Conservation (phyloP, 1,139 yeast genomes). For the Arxiozyma bovina region DNA sequence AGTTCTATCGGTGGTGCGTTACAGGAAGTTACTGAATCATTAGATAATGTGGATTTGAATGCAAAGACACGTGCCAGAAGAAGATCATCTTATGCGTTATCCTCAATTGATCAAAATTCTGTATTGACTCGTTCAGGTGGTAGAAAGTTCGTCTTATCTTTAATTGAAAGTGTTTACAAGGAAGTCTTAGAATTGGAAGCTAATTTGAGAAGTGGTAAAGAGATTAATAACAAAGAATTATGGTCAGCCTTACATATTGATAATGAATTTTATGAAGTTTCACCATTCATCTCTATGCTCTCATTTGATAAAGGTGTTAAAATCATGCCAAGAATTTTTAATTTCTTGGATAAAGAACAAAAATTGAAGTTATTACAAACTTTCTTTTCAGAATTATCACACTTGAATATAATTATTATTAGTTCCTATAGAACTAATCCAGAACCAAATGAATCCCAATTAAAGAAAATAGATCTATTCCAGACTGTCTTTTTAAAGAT, state of each 20-base stretch:
- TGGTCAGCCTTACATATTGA: constrained; percentile 76
- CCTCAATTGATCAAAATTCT: constrained; percentile 28
- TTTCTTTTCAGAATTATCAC: constrained; percentile 73
- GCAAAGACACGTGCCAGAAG: constrained; percentile 28
- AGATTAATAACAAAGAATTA: constrained; percentile 47
- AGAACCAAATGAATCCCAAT: constrained; percentile 42
- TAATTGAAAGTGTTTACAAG: constrained; percentile 70
- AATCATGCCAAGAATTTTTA: constrained; percentile 79
- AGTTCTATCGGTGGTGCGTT: constrained; percentile 40
- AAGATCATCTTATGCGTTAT: constrained; percentile 30
- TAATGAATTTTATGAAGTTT: constrained; percentile 47
- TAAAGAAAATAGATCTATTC: constrained; percentile 67
- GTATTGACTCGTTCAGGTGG: constrained; percentile 33
- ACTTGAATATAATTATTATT: constrained; percentile 65
- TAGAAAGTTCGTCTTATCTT: constrained; percentile 34
- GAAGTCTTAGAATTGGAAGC: constrained; percentile 77
- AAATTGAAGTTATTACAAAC: constrained; percentile 70
- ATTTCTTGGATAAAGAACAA: constrained; percentile 71
- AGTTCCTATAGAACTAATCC: constrained; percentile 68
- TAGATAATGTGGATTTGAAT: constrained; percentile 28
- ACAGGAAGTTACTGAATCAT: constrained; percentile 49
- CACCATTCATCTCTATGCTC: constrained; percentile 79
- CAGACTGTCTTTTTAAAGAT: constrained; percentile 78
- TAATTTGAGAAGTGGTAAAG: constrained; percentile 58
- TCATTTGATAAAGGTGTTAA: constrained; percentile 84